Evolutionary conservation across 2,329 filamentous ascomycete genomes (phyloP).

Genomic region (Aspergillus sp.): DNA sequence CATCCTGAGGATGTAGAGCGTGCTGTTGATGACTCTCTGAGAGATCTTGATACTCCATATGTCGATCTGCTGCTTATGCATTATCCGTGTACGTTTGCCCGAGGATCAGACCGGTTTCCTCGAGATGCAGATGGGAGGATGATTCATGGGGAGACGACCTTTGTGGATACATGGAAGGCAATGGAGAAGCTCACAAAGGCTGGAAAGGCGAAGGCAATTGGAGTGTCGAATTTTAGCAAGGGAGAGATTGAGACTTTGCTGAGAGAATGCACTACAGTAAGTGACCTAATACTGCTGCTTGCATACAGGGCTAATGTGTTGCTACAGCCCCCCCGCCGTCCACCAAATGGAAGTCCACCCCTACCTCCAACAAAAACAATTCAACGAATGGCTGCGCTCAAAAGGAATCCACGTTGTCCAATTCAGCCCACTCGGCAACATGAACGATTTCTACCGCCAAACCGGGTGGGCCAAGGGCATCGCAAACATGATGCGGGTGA

Average conservation of each 20-base stretch:
- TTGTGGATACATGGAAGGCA: constrained; percentile 23
- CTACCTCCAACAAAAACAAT: constrained; percentile 43
- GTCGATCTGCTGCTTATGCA: constrained; percentile 63
- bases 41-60: constrained; percentile 57
- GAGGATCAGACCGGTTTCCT: constrained; percentile 11
- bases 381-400: constrained; percentile 47
- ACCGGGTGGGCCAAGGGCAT: constrained; percentile 51
- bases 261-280: constrained; percentile 5
- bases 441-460: constrained; percentile 53
- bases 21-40: constrained; percentile 54
- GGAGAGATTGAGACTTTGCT: constrained; percentile 33
- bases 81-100: constrained; percentile 28
- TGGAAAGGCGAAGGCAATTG: constrained; percentile 24
- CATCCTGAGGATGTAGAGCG: constrained; percentile 54
- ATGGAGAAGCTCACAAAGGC: constrained; percentile 22
- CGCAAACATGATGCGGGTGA: constrained; percentile 38
- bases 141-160: constrained; percentile 50
- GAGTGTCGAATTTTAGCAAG: constrained; percentile 24
- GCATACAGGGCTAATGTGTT: no score
- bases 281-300: no score
- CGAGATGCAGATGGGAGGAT: constrained; percentile 54
- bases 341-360: constrained; percentile 64
- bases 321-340: constrained; percentile 47
- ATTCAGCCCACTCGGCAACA: constrained; percentile 57
- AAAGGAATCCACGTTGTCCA: constrained; percentile 55